Conservation (phyloP, 164 flowering plant species). For the Piper betle region DNA sequence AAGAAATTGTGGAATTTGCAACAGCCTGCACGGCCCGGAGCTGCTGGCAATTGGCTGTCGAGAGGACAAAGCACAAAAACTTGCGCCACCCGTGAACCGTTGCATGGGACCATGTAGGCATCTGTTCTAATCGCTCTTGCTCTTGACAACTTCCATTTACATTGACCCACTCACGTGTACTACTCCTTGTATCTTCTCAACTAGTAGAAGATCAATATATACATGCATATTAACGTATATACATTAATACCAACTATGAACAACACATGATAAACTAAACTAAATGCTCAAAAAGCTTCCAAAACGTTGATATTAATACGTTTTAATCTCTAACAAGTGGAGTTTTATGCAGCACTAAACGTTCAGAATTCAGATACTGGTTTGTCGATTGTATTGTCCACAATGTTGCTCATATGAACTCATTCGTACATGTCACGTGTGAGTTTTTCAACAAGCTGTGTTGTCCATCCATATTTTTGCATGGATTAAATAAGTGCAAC, state of each 20-base stretch:
- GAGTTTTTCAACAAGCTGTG: background rate
- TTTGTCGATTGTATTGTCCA: background rate
- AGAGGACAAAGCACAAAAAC: conserved; percentile 24
- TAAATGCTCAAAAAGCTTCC: no score
- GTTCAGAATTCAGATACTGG: no score
- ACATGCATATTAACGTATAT: background rate
- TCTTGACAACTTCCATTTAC: conserved; percentile 19
- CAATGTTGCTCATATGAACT: background rate
- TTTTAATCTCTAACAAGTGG: no score
- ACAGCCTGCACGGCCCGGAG: background rate
- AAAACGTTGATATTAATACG: no score
- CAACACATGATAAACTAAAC: background rate
- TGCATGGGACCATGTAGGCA: conserved; percentile 67
- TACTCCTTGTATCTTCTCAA: conserved; percentile 23
- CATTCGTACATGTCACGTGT: background rate
- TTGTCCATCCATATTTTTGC: background rate
- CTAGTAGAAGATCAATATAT: background rate
- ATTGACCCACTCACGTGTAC: conserved; percentile 41
- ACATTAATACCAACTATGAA: background rate
- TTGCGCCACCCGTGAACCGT: conserved; percentile 51
- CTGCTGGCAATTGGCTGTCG: conserved; percentile 9
- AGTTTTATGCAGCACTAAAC: no score
- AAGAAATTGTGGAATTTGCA: background rate
- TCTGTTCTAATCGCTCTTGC: conserved; percentile 60
- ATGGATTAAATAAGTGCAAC: background rate